Percentiles rank a stretch among this genome's conserved stretches.
These are phyloP conservation scores for Coleophoma eucalyptorum DNA, from an alignment of 2,329 filamentous ascomycete genomes.

Conservation along the genomic window DNA sequence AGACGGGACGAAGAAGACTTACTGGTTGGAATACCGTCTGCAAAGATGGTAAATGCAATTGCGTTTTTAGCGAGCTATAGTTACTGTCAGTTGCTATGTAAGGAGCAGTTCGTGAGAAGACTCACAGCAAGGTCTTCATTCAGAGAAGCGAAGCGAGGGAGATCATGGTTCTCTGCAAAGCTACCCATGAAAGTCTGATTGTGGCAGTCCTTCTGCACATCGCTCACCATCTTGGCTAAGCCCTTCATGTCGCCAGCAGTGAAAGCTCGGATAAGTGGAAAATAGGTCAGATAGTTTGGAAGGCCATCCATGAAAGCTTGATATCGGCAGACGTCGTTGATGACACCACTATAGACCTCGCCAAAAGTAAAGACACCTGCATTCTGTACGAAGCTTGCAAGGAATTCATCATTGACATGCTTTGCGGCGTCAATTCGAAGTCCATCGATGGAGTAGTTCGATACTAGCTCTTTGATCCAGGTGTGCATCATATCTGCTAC, in stretches of 20 bases:
- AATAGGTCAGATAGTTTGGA: conserved; percentile 40
- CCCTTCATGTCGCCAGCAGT: conserved; percentile 2
- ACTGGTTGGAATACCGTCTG: conserved; percentile 42
- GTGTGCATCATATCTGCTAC: conserved; percentile 32
- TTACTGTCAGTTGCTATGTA: background rate
- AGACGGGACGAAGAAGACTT: background rate
- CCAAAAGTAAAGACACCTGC: conserved; percentile 33
- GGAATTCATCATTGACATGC: conserved; percentile 36
- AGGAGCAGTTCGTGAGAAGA: background rate
- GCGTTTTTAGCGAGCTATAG: conserved; percentile 35
- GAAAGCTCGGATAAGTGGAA: conserved; percentile 6
- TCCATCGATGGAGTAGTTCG: conserved; percentile 39
- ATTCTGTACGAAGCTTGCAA: conserved; percentile 27
- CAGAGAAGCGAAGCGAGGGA: conserved; percentile 3
- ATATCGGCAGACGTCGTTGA: conserved; percentile 37
- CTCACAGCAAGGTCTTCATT: conserved; percentile 1
- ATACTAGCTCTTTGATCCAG: conserved; percentile 36
- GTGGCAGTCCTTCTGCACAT: background rate
- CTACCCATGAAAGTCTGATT: conserved; percentile 1
- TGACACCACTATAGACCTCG: conserved; percentile 32
- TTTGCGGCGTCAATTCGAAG: conserved; percentile 37
- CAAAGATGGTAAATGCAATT: conserved; percentile 40
- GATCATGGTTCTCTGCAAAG: conserved; percentile 7
- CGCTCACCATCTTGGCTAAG: conserved; percentile 3
- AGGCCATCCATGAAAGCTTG: conserved; percentile 38